Evolutionary conservation across 441 rosid genomes (phyloP).

Genomic region (Euphorbia celastroides): DNA sequence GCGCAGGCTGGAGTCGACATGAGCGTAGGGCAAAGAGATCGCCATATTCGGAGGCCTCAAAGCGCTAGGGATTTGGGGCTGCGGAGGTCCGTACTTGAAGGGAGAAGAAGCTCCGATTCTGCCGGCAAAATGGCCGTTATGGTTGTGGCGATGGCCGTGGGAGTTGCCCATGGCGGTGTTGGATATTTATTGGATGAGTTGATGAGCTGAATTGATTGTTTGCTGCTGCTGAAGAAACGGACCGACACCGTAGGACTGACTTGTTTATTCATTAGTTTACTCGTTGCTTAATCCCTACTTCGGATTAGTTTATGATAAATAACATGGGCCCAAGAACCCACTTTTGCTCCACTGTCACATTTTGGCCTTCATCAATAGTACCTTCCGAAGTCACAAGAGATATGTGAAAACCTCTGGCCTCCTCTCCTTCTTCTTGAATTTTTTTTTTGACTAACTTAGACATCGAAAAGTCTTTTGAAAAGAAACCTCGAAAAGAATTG

Average conservation of each 20-base stretch:
- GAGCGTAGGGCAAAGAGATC: conserved; percentile 47
- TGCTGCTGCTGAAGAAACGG: background rate
- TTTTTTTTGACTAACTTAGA: too few relatives aligned
- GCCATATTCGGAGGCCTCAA: conserved; percentile 19
- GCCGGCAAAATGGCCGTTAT: background rate
- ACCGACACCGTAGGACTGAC: background rate
- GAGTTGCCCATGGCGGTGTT: conserved; percentile 16
- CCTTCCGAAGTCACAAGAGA: too few relatives aligned
- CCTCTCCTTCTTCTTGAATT: too few relatives aligned
- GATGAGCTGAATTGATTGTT: background rate
- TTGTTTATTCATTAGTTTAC: background rate
- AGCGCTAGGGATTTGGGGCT: conserved; percentile 13
- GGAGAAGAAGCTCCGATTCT: conserved; percentile 1
- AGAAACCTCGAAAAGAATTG: too few relatives aligned
- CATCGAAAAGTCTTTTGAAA: too few relatives aligned
- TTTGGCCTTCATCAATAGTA: too few relatives aligned
- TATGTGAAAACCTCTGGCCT: too few relatives aligned
- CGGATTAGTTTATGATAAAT: too few relatives aligned
- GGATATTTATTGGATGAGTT: background rate
- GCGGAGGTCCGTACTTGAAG: background rate
- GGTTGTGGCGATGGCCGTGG: conserved; percentile 13
- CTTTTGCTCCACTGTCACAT: too few relatives aligned
- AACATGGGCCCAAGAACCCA: too few relatives aligned
- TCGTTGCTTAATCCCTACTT: background rate
- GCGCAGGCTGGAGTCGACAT: conserved; percentile 58